A percentile compares a stretch with the other conserved stretches of the same genome.
phyloP scores from a whole-genome alignment of 805 yeast genomes.

The Metschnikowia anglica region DNA sequence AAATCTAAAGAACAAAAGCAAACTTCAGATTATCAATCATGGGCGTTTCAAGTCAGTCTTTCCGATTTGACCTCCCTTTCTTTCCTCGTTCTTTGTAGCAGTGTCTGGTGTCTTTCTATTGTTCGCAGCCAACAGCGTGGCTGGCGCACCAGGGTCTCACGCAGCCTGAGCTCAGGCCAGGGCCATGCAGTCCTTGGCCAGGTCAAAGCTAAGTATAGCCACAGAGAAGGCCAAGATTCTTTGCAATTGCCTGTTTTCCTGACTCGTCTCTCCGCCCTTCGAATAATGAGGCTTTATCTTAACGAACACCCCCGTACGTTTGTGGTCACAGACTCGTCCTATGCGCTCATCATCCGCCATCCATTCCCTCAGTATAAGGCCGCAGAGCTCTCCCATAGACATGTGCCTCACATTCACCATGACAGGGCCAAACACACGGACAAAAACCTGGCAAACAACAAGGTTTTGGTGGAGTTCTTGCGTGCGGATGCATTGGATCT shows the following conservation, averaged over 20 bases:
- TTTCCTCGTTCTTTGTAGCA: too few species aligned
- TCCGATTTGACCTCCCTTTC: too few species aligned
- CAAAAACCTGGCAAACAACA: slow-evolving; percentile 26
- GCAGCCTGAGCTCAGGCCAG: too few species aligned
- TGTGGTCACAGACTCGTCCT: slow-evolving; percentile 58
- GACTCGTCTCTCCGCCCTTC: neutral
- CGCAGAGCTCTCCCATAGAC: slow-evolving; percentile 20
- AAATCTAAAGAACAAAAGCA: too few species aligned
- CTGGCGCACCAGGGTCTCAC: too few species aligned
- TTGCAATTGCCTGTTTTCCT: neutral
- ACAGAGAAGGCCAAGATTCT: too few species aligned
- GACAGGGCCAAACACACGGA: slow-evolving; percentile 22
- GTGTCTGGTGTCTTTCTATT: too few species aligned
- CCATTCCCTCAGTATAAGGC: slow-evolving; percentile 33
- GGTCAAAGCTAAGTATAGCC: too few species aligned
- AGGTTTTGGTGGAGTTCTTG: slow-evolving; percentile 54
- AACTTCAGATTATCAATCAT: too few species aligned
- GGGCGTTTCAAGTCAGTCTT: too few species aligned
- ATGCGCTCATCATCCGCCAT: slow-evolving; percentile 60
- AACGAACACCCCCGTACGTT: slow-evolving; percentile 67
- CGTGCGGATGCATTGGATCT: slow-evolving; percentile 40
- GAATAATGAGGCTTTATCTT: slow-evolving; percentile 57
- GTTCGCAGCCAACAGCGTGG: too few species aligned
- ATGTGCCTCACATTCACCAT: slow-evolving; percentile 22
- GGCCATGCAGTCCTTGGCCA: too few species aligned